phyloP scores from a whole-genome alignment of 2,329 filamentous ascomycete species.

The Macrophomina pseudophaseolina region DNA sequence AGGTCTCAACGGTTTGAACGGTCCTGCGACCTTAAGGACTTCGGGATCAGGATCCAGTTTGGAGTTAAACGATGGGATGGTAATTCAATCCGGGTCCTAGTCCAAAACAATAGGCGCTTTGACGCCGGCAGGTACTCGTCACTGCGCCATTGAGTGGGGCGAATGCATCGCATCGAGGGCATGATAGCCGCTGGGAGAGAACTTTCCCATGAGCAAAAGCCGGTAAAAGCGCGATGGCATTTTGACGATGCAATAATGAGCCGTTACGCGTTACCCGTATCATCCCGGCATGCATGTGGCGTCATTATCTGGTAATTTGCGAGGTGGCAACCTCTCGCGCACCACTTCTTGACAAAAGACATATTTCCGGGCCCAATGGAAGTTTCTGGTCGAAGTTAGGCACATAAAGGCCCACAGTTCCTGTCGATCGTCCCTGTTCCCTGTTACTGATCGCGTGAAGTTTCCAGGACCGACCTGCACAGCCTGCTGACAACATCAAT shows the following conservation, averaged over 20 bases:
- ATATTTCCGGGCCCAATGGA: neutral
- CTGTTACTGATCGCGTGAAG: neutral
- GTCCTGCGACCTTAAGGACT: too few species aligned
- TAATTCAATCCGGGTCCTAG: too few species aligned
- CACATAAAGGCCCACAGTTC: neutral
- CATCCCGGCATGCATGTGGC: neutral
- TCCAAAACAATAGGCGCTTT: too few species aligned
- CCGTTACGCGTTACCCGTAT: neutral
- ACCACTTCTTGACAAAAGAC: neutral
- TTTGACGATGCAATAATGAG: neutral
- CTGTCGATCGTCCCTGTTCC: neutral
- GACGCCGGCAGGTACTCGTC: too few species aligned
- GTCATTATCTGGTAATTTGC: neutral
- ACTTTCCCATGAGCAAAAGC: too few species aligned
- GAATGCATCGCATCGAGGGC: too few species aligned
- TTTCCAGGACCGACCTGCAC: neutral
- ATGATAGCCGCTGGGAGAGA: too few species aligned
- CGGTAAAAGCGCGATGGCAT: neutral
- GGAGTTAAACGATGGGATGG: too few species aligned
- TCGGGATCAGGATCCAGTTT: too few species aligned
- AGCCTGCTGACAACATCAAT: neutral
- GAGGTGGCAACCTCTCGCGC: too few species aligned
- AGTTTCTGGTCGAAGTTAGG: neutral
- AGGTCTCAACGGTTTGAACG: too few species aligned
- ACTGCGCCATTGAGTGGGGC: too few species aligned